Evolutionary conservation across 495 filamentous ascomycete genomes (phyloP).

Genomic region (Penicillium desertorum): DNA sequence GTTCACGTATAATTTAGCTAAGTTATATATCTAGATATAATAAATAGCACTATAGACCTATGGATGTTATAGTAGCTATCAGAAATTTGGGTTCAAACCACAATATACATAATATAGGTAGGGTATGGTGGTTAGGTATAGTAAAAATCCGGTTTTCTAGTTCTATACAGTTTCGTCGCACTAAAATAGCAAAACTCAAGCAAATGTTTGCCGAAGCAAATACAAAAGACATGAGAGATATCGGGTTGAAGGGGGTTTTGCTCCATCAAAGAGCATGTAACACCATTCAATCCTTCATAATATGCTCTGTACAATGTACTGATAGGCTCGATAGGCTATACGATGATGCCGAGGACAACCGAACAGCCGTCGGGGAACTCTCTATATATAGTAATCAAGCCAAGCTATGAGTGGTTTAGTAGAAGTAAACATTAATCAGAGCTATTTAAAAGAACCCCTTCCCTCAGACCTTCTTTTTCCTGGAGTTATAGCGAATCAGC

Average conservation of each 20-base stretch:
- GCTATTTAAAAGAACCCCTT: slow-evolving; percentile 3
- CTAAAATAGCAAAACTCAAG: no score
- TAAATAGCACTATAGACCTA: no score
- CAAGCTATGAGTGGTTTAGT: slow-evolving; percentile 1
- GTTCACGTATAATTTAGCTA: no score
- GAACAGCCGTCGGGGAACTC: not conserved
- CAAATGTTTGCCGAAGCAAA: not conserved
- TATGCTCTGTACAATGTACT: not conserved
- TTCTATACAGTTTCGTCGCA: no score
- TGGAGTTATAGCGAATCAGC: slow-evolving; percentile 7
- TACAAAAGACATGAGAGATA: no score
- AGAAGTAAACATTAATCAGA: not conserved
- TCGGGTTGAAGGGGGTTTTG: not conserved
- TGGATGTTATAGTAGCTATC: no score
- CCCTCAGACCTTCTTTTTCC: slow-evolving; percentile 4
- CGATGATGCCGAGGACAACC: slow-evolving; percentile 6
- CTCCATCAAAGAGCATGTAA: not conserved
- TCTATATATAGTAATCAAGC: not conserved
- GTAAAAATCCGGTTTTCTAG: no score
- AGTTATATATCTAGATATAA: no score
- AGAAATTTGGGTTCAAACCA: no score
- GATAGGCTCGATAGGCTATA: not conserved
- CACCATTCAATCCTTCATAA: not conserved
- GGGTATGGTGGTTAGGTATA: no score
- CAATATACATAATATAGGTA: no score